phyloP scores from a whole-genome alignment of 73 alveolate species.

The Durusdinium trenchii region DNA sequence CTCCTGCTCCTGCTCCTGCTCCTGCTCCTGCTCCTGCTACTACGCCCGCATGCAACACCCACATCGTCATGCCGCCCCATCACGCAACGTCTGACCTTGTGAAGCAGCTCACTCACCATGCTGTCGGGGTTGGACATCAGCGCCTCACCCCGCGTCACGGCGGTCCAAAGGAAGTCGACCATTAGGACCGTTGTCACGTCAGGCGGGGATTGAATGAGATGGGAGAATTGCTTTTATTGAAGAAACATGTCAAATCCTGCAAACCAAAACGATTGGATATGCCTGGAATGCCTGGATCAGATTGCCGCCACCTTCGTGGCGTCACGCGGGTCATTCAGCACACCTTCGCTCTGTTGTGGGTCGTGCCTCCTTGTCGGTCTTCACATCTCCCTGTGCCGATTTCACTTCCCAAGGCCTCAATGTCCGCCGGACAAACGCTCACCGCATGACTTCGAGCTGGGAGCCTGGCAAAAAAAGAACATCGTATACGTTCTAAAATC shows the following conservation, averaged over 20 bases:
- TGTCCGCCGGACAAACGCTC: not conserved
- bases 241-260: too few species aligned
- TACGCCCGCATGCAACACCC: too few species aligned
- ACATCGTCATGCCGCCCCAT: too few species aligned
- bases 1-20: too few species aligned
- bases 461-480: not conserved
- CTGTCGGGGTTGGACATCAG: conserved; percentile 26
- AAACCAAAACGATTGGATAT: not conserved
- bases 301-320: not conserved
- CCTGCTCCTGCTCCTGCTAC: too few species aligned
- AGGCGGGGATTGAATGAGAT: too few species aligned
- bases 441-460: too few species aligned
- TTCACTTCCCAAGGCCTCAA: conserved; percentile 93
- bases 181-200: too few species aligned
- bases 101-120: conserved; percentile 89
- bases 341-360: not conserved
- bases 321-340: not conserved
- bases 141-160: not conserved
- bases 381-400: conserved; percentile 61
- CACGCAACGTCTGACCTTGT: too few species aligned
- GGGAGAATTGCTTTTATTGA: too few species aligned
- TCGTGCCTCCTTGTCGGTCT: conserved; percentile 65
- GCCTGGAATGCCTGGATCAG: not conserved
- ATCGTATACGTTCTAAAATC: not conserved
- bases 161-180: not conserved